These are phyloP conservation scores for Brassica juncea DNA, from an alignment of 345 rosid species.

Conservation along the genomic window DNA sequence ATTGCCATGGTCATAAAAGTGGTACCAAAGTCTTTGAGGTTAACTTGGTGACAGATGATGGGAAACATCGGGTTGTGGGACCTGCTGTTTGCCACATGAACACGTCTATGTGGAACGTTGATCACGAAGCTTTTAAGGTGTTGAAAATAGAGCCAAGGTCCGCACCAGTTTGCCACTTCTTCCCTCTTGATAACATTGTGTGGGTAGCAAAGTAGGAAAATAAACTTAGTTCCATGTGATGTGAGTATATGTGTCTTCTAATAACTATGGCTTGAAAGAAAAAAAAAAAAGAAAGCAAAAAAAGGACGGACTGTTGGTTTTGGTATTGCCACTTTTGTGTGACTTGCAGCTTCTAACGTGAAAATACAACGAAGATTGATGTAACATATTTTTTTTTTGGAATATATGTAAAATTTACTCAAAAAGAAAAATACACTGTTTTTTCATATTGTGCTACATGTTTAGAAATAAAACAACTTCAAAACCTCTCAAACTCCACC, in stretches of 20 bases:
- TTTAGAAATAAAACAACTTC: no score
- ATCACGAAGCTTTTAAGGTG: slow-evolving; percentile 62
- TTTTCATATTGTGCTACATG: no score
- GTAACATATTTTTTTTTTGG: background rate
- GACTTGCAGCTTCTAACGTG: slow-evolving; percentile 17
- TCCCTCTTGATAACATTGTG: slow-evolving; percentile 59
- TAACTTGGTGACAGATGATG: slow-evolving; percentile 48
- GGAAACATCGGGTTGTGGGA: slow-evolving; percentile 51
- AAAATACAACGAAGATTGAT: slow-evolving; percentile 2
- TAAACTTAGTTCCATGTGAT: background rate
- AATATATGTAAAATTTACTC: no score
- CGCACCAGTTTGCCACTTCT: slow-evolving; percentile 71
- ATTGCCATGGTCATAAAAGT: slow-evolving; percentile 58
- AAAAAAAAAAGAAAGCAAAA: background rate
- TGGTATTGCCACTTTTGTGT: slow-evolving; percentile 27
- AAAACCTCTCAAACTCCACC: no score
- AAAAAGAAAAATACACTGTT: no score
- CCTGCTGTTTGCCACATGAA: slow-evolving; percentile 74
- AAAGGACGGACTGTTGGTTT: slow-evolving; percentile 5
- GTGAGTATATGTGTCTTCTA: background rate
- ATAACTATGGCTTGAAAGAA: background rate
- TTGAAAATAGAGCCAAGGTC: slow-evolving; percentile 54
- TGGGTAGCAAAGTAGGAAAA: slow-evolving; percentile 48
- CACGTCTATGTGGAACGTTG: slow-evolving; percentile 63
- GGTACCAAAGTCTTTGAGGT: slow-evolving; percentile 48